Evolutionary conservation across 1,284 basidiomycete genomes (phyloP).

Genomic region (Polyporus tsugae): DNA sequence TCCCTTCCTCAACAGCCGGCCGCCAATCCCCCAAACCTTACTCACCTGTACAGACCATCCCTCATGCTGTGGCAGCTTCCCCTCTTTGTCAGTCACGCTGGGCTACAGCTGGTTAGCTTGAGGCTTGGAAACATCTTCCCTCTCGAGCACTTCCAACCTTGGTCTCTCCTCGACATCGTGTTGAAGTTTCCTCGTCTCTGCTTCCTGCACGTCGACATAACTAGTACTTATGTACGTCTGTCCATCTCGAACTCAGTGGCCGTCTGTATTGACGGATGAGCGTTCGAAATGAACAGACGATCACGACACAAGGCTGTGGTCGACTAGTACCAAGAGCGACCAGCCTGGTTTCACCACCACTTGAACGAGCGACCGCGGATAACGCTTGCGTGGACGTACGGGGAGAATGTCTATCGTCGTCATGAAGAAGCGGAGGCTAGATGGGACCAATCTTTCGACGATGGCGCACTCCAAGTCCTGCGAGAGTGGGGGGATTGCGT

Average conservation of each 20-base stretch:
- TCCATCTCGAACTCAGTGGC: not conserved
- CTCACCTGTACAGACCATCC: not conserved
- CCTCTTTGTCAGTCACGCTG: not conserved
- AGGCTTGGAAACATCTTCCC: not conserved
- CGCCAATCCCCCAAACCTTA: not conserved
- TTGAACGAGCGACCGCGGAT: not conserved
- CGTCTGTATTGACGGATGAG: not conserved
- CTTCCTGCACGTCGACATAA: conserved; percentile 2
- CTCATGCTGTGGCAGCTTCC: not conserved
- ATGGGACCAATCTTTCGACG: not conserved
- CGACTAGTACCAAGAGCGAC: not conserved
- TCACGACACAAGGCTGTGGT: not conserved
- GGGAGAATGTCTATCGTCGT: not conserved
- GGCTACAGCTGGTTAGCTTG: not conserved
- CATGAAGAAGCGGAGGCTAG: not conserved
- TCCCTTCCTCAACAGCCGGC: not conserved
- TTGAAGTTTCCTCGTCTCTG: not conserved
- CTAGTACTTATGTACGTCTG: not conserved
- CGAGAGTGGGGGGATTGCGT: not conserved
- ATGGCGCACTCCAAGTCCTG: not conserved
- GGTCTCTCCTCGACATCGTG: not conserved
- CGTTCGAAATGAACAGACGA: not conserved
- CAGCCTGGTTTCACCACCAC: not conserved
- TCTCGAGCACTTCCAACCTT: not conserved
- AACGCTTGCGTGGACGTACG: not conserved